Evolutionary conservation across 768 basidiomycete species (phyloP).

Genomic region (Mrakia gelida): DNA sequence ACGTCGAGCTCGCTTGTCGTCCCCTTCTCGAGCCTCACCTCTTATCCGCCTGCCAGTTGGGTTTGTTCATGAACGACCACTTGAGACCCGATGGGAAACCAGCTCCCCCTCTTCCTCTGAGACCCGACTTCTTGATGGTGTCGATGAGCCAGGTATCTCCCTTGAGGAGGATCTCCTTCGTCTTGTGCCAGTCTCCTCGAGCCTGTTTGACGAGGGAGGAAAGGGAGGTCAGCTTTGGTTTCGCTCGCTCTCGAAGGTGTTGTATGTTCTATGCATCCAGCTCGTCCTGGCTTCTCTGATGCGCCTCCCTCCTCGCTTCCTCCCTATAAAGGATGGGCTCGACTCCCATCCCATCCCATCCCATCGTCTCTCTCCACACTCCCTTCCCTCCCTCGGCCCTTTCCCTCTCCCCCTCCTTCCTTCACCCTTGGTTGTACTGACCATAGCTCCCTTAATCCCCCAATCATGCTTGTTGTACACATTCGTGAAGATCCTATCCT

Average conservation of each 20-base stretch:
- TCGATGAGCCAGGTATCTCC: slow-evolving; percentile 98
- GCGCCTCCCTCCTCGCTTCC: too few relatives aligned
- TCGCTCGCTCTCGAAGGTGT: neutral
- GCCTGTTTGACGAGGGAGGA: slow-evolving; percentile 51
- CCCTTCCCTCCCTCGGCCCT: too few relatives aligned
- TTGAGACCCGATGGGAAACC: slow-evolving; percentile 96
- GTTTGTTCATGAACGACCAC: slow-evolving; percentile 98
- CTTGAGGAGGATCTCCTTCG: slow-evolving; percentile 91
- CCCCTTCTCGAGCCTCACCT: too few relatives aligned
- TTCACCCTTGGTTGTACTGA: slow-evolving; percentile 48
- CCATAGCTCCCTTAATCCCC: slow-evolving; percentile 86
- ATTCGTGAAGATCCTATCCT: slow-evolving; percentile 71
- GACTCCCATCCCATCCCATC: neutral
- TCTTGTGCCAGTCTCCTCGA: slow-evolving; percentile 96
- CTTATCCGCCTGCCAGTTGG: slow-evolving; percentile 92
- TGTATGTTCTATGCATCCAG: too few relatives aligned
- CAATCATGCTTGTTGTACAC: slow-evolving; percentile 82
- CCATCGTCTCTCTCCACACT: neutral
- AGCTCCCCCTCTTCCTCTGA: slow-evolving; percentile 92
- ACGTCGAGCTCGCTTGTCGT: too few relatives aligned
- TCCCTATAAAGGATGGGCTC: too few relatives aligned
- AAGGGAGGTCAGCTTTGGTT: neutral
- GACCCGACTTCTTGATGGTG: slow-evolving; percentile 89
- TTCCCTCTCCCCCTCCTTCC: neutral
- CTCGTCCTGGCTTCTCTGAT: neutral